Conservation (phyloP, 495 filamentous ascomycete genomes). For the Pseudoneurospora amorphoporcata region DNA sequence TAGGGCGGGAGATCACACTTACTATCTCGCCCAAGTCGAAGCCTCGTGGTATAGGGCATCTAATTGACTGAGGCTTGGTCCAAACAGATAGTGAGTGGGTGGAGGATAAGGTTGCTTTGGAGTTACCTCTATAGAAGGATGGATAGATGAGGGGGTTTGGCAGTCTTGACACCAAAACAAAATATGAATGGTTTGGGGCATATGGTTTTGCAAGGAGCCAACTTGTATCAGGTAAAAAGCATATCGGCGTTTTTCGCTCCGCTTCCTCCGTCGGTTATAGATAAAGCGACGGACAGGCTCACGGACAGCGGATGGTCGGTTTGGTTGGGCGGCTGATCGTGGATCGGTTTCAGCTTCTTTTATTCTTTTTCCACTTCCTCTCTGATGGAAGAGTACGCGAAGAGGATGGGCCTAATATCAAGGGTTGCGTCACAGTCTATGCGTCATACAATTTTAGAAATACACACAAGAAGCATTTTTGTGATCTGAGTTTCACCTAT, state of each 20-base stretch:
- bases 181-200: neutral
- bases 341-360: neutral
- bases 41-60: constrained; percentile 29
- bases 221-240: neutral
- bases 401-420: neutral
- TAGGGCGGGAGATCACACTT: constrained; percentile 2
- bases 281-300: neutral
- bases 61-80: constrained; percentile 25
- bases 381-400: neutral
- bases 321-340: neutral
- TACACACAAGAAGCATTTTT: neutral
- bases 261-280: neutral
- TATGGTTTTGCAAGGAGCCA: neutral
- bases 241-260: neutral
- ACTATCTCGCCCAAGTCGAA: constrained; percentile 36
- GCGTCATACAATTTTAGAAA: neutral
- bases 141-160: neutral
- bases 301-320: neutral
- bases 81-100: neutral
- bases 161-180: neutral
- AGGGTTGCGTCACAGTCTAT: neutral
- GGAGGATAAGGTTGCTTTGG: neutral
- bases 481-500: neutral
- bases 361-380: neutral
- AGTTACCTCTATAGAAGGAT: neutral